These are phyloP conservation scores for Ottelia alismoides DNA, from an alignment of 106 monocot genomes.

Conservation along the genomic window DNA sequence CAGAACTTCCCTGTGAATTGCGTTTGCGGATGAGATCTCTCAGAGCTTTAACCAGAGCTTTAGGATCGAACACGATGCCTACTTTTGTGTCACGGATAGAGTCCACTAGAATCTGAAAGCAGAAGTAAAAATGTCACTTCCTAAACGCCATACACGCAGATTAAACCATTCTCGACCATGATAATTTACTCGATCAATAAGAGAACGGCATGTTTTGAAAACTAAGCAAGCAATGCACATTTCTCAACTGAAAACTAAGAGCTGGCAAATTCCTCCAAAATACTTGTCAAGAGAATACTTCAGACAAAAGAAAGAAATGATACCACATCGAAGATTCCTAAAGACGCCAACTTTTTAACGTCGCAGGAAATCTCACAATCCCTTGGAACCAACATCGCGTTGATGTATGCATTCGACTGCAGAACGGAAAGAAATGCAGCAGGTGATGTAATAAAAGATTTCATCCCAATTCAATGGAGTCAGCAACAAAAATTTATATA, in stretches of 20 bases:
- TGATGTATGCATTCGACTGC: constrained; percentile 74
- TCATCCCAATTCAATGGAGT: neutral
- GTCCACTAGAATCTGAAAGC: constrained; percentile 41
- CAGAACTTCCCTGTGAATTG: neutral
- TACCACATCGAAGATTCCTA: constrained; percentile 86
- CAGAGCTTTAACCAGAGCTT: constrained; percentile 39
- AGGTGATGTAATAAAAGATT: too few relatives aligned
- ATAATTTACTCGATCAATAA: too few relatives aligned
- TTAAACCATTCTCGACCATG: too few relatives aligned
- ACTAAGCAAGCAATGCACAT: too few relatives aligned
- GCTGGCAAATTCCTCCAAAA: too few relatives aligned
- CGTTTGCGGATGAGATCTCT: constrained; percentile 19
- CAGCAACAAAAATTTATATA: neutral
- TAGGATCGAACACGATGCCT: constrained; percentile 44
- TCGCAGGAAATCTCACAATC: constrained; percentile 57
- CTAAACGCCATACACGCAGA: too few relatives aligned
- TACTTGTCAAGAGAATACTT: too few relatives aligned
- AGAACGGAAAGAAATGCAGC: neutral
- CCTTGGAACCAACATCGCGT: constrained; percentile 74
- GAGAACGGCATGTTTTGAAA: too few relatives aligned
- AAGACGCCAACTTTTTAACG: constrained; percentile 34
- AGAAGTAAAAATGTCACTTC: too few relatives aligned
- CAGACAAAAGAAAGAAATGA: neutral
- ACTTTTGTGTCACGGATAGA: constrained; percentile 37
- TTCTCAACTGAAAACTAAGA: too few relatives aligned